Evolutionary conservation across 1,284 basidiomycete species (phyloP), one percentile per base, ranked within the genome.

Genomic region (Austroboletus novae-zelandiae): DNA sequence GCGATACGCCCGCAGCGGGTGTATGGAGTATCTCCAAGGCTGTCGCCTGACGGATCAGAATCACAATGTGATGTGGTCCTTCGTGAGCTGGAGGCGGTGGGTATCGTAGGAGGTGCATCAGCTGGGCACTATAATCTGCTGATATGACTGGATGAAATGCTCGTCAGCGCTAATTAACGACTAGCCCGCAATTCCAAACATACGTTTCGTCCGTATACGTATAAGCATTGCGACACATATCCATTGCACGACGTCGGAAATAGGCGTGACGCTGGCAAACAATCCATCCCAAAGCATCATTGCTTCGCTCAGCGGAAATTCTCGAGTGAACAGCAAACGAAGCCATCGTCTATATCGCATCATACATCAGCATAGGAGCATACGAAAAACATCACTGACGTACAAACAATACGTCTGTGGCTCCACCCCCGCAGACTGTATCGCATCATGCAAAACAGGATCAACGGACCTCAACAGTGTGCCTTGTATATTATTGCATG

Each of bases 351-450:
- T 94, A 60, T 17, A 46, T 53, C 17, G 9, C 10, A 45, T 14
- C 52, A 43, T 48, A 41, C 41, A 45, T 60, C 45, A 54, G 57
- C 53, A 31, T 53, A 45, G n/a, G 36, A 37, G 44, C 46, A 42
- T 32, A 23, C 6, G 46, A 48, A 40, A n/a, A 23, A 46, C 20
- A 54, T 27, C 30, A 49, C 44, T 25, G 42, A 55, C 44, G 66
- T 69, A 94, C 89, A 97, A 94, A 50, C 91, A 92, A 72, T 93
- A 98, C 42, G 97, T 89, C 67, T 97, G 94, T 7, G 94, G 91
- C 67, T 98, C 94, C 40, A 97, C 86, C 3, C 88, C 89, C 32
- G 84, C 79, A 30, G 76, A 79, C 57, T 91, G 84, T 71, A 97
- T 76, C 39, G 79, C 76, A 55, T 81, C 79, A 77, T 84, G 89